Conservation (phyloP, 768 basidiomycete genomes). For the Hygrophorus russula region DNA sequence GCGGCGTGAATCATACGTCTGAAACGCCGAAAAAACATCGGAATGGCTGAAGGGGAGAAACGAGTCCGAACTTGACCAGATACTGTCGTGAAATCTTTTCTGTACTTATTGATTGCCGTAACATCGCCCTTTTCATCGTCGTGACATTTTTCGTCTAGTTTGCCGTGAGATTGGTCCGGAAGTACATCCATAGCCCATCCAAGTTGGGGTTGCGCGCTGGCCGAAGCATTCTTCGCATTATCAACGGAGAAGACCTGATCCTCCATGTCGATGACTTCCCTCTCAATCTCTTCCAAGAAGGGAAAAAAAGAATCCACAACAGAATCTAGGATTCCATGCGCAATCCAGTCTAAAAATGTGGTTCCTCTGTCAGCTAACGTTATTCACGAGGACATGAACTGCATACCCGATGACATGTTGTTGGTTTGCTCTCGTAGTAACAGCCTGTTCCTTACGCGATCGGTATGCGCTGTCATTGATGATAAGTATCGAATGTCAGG, state of each 20-base stretch:
- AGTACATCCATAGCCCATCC: background rate
- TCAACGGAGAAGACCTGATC: conserved; percentile 40
- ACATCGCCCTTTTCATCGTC: background rate
- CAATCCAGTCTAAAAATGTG: conserved; percentile 72
- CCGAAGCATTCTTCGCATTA: background rate
- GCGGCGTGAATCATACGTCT: conserved; percentile 1
- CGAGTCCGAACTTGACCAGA: conserved; percentile 4
- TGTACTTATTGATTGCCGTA: conserved; percentile 4
- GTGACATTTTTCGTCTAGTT: background rate
- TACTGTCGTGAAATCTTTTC: conserved; percentile 1
- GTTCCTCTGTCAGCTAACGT: conserved; percentile 1
- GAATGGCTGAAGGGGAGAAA: conserved; percentile 12
- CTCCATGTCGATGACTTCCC: conserved; percentile 72
- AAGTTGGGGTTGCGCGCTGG: background rate
- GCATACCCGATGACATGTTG: conserved; percentile 63
- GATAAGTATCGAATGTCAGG: conserved; percentile 5
- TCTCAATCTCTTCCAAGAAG: conserved; percentile 67
- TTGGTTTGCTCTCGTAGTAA: conserved; percentile 47
- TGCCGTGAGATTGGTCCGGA: background rate
- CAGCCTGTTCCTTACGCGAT: conserved; percentile 64
- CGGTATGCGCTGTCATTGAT: conserved; percentile 49
- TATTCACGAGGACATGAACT: background rate
- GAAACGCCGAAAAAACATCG: conserved; percentile 4
- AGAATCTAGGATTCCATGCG: conserved; percentile 84
- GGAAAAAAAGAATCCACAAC: conserved; percentile 93